Evolutionary conservation across 495 filamentous ascomycete genomes (phyloP).

Genomic region (Margaritispora aquatica): DNA sequence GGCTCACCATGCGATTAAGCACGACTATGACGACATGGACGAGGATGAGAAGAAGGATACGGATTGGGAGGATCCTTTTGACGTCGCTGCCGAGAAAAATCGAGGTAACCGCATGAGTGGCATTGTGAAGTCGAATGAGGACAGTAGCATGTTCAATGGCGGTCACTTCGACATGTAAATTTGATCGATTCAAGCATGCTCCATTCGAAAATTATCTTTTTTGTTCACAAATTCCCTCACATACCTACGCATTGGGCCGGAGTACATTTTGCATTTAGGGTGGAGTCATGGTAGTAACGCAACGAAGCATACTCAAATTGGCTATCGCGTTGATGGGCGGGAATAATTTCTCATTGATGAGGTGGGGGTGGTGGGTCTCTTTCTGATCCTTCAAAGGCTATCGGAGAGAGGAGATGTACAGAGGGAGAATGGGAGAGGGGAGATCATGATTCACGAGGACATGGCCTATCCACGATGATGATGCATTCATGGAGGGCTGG

Average conservation of each 20-base stretch:
- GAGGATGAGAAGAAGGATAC: constrained; percentile 39
- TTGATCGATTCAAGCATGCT: neutral
- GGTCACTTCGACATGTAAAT: constrained; percentile 58
- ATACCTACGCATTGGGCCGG: constrained; percentile 19
- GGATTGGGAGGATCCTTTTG: constrained; percentile 37
- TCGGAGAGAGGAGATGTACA: neutral
- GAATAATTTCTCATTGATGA: neutral
- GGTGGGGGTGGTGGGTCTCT: neutral
- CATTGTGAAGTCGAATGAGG: constrained; percentile 59
- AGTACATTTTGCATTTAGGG: constrained; percentile 20
- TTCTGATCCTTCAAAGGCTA: neutral
- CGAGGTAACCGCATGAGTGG: constrained; percentile 65
- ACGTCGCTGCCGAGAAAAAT: constrained; percentile 34
- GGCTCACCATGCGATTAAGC: constrained; percentile 46
- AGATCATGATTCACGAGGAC: neutral
- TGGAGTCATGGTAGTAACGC: constrained; percentile 14
- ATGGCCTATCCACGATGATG: neutral
- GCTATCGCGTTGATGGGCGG: neutral
- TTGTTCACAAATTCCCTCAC: constrained; percentile 13
- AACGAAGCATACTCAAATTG: constrained; percentile 1
- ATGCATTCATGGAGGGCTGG: neutral
- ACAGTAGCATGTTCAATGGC: constrained; percentile 68
- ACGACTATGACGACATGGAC: constrained; percentile 65
- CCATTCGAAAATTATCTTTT: neutral
- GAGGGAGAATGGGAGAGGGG: no score